Percentiles rank a stretch among this genome's conserved stretches.
Conservation (phyloP, 768 basidiomycete species). For the Leccinum arenicola region DNA sequence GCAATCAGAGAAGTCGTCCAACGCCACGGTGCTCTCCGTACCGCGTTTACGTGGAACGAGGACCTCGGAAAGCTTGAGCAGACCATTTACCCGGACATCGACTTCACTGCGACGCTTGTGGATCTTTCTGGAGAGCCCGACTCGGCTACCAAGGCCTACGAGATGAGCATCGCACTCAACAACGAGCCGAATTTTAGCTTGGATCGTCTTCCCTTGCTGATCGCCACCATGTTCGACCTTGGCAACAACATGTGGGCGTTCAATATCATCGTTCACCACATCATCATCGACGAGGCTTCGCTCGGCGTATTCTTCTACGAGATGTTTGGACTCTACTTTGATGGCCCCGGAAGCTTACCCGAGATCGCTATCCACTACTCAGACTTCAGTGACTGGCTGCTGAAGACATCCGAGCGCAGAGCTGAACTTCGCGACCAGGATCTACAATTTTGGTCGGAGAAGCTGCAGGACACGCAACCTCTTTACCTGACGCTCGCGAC, state of each 20-base stretch:
- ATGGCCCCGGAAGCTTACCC: conserved; percentile 24
- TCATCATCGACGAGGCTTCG: conserved; percentile 31
- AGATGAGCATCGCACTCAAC: conserved; percentile 27
- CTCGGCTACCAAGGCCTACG: conserved; percentile 26
- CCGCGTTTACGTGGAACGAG: conserved; percentile 30
- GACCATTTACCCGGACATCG: conserved; percentile 28
- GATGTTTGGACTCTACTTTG: conserved; percentile 26
- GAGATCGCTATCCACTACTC: conserved; percentile 23
- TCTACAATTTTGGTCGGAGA: conserved; percentile 25
- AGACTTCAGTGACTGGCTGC: conserved; percentile 25
- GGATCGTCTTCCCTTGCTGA: conserved; percentile 25
- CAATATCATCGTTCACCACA: conserved; percentile 31
- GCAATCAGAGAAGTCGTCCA: conserved; percentile 27
- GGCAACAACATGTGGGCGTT: conserved; percentile 24
- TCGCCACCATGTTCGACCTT: conserved; percentile 27
- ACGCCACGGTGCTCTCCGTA: conserved; percentile 31
- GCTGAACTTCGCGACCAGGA: conserved; percentile 24
- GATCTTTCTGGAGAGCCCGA: conserved; percentile 30
- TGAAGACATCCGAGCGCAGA: conserved; percentile 29
- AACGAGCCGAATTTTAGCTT: conserved; percentile 25
- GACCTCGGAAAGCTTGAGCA: conserved; percentile 29
- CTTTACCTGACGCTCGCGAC: conserved; percentile 26
- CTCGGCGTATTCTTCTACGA: conserved; percentile 30
- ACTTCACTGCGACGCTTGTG: conserved; percentile 21
- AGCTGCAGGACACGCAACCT: conserved; percentile 13